phyloP scores from a whole-genome alignment of 2,329 filamentous ascomycete species.

The Neofusicoccum parvum region DNA sequence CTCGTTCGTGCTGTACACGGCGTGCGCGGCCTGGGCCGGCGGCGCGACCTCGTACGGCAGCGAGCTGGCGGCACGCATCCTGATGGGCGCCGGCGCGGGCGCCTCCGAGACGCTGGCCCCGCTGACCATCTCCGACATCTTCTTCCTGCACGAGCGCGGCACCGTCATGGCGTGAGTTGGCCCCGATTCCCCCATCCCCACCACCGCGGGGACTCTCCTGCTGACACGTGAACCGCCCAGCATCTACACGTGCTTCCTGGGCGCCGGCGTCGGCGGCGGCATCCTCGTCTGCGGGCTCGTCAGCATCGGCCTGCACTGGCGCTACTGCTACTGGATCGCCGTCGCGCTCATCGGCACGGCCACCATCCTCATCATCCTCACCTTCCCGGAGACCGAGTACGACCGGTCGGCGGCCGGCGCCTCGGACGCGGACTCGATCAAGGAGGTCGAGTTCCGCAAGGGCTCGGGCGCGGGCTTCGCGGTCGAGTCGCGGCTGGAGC shows the following conservation, averaged over 20 bases:
- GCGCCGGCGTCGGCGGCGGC: constrained; percentile 31
- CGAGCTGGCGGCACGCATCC: constrained; percentile 48
- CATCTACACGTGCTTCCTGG: constrained; percentile 31
- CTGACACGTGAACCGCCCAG: constrained; percentile 7
- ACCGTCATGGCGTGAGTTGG: constrained; percentile 51
- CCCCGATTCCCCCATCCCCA: background rate
- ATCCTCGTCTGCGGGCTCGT: constrained; percentile 46
- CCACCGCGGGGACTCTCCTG: background rate
- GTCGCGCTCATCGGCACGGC: constrained; percentile 53
- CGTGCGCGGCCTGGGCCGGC: constrained; percentile 28
- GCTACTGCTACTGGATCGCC: constrained; percentile 56
- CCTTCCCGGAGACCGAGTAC: constrained; percentile 59
- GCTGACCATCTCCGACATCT: constrained; percentile 57
- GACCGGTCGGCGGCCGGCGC: constrained; percentile 31
- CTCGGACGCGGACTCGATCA: background rate
- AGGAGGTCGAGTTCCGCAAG: background rate
- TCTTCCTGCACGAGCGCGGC: constrained; percentile 60
- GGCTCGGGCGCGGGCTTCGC: background rate
- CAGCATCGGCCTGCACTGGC: constrained; percentile 52
- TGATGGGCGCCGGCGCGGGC: constrained; percentile 58
- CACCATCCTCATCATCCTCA: constrained; percentile 54
- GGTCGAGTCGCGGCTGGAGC: constrained; percentile 22
- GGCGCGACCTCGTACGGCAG: constrained; percentile 26
- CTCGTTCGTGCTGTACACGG: constrained; percentile 28
- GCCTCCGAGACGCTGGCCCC: constrained; percentile 54